These are phyloP conservation scores for Fraxinus albicans DNA, from an alignment of 305 asterid genomes.

Conservation along the genomic window DNA sequence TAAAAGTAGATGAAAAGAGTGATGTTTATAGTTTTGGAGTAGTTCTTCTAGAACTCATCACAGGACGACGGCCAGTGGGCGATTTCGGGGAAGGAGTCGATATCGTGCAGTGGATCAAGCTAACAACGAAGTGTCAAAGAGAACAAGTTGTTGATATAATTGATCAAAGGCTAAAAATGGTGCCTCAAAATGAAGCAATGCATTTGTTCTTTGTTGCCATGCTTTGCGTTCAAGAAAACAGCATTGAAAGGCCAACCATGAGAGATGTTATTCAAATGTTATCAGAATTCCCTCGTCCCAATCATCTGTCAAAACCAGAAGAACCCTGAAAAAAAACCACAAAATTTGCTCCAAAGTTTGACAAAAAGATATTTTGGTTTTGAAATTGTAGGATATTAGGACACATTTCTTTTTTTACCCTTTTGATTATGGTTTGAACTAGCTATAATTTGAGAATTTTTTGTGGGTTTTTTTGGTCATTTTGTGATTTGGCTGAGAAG, in stretches of 20 bases:
- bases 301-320: slow-evolving; percentile 11
- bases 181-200: slow-evolving; percentile 76
- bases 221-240: slow-evolving; percentile 82
- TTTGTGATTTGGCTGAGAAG: not conserved
- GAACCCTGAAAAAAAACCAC: slow-evolving; percentile 23
- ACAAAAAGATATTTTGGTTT: not conserved
- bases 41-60: slow-evolving; percentile 74
- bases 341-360: slow-evolving; percentile 25
- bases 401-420: not conserved
- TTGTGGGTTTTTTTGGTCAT: not conserved
- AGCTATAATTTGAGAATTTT: not conserved
- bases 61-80: slow-evolving; percentile 87
- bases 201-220: slow-evolving; percentile 82
- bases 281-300: slow-evolving; percentile 65
- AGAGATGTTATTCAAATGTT: slow-evolving; percentile 93
- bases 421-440: not conserved
- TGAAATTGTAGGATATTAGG: not conserved
- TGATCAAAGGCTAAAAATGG: slow-evolving; percentile 62
- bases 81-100: slow-evolving; percentile 95
- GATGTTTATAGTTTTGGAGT: slow-evolving; percentile 97
- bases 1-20: slow-evolving; percentile 88
- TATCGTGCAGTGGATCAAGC: slow-evolving; percentile 85
- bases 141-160: slow-evolving; percentile 54
- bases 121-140: slow-evolving; percentile 55
- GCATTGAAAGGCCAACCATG: slow-evolving; percentile 91